Conservation (phyloP, 2,329 filamentous ascomycete species). For the Fragosphaeria purpurea region DNA sequence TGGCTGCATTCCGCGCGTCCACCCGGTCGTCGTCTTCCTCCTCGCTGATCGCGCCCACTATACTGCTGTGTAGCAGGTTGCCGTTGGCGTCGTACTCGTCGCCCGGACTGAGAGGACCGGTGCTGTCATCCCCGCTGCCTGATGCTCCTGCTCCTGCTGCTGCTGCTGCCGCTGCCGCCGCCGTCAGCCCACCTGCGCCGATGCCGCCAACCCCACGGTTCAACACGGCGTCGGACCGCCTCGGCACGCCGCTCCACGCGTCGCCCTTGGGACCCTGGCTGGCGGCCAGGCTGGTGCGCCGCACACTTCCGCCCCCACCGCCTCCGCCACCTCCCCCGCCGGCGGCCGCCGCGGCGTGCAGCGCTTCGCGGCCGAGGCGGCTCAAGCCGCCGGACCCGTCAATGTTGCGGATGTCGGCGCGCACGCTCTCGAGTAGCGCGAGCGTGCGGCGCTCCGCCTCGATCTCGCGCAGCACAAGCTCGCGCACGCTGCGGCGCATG, state of each 20-base stretch:
- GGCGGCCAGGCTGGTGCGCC: constrained; percentile 68
- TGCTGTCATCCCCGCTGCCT: neutral
- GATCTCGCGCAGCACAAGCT: constrained; percentile 90
- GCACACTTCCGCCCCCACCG: constrained; percentile 20
- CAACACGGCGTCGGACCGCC: constrained; percentile 62
- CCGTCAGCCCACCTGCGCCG: constrained; percentile 20
- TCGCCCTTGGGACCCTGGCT: constrained; percentile 97
- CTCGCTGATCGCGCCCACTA: constrained; percentile 52
- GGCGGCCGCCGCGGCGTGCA: constrained; percentile 48
- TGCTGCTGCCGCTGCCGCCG: constrained; percentile 28
- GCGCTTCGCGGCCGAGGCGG: constrained; percentile 77
- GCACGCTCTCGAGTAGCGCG: constrained; percentile 84
- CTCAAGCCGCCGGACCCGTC: constrained; percentile 85
- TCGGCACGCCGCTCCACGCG: constrained; percentile 89
- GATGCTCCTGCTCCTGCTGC: no score
- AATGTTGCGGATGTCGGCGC: constrained; percentile 86
- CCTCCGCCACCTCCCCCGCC: no score
- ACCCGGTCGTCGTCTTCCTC: constrained; percentile 90
- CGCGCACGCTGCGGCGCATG: constrained; percentile 70
- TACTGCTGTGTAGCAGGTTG: constrained; percentile 23
- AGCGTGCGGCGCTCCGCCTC: constrained; percentile 89
- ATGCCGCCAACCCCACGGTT: constrained; percentile 36
- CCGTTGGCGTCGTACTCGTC: constrained; percentile 29
- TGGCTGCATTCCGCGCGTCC: constrained; percentile 91
- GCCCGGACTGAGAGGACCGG: constrained; percentile 19